Evolutionary conservation across 2,329 filamentous ascomycete species (phyloP).

Genomic region (Cercospora beticola): DNA sequence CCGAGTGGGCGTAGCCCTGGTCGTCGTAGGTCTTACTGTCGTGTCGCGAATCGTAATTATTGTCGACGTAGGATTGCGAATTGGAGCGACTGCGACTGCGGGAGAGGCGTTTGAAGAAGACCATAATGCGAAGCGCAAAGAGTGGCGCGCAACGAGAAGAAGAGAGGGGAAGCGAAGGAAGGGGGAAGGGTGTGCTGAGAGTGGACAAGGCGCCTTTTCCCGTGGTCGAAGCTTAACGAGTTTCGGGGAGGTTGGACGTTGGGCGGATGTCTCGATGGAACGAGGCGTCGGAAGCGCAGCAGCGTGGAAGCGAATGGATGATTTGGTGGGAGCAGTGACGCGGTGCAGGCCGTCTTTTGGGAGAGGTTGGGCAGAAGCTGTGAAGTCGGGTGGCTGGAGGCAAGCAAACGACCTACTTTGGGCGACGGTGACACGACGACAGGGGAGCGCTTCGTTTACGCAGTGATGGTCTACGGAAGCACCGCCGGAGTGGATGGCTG

Average conservation of each 20-base stretch:
- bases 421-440: not conserved
- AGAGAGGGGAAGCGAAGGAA: not conserved
- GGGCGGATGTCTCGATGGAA: not conserved
- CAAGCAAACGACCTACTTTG: not conserved
- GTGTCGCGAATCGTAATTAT: constrained; percentile 42
- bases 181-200: constrained; percentile 2
- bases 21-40: constrained; percentile 49
- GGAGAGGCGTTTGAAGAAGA: constrained; percentile 51
- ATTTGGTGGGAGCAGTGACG: not conserved
- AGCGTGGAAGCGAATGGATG: not conserved
- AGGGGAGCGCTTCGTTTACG: not conserved
- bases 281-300: not conserved
- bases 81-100: constrained; percentile 46
- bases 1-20: constrained; percentile 37
- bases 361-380: not conserved
- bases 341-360: not conserved
- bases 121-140: constrained; percentile 29
- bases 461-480: not conserved
- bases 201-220: not conserved
- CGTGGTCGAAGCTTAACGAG: not conserved
- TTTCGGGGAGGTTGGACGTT: not conserved
- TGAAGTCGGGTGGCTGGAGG: not conserved
- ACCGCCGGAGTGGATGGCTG: not conserved
- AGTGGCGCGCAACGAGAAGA: not conserved
- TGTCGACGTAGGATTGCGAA: constrained; percentile 52